Evolutionary conservation across 2,329 filamentous ascomycete genomes (phyloP).

Genomic region (Aspergillus ochraceus): DNA sequence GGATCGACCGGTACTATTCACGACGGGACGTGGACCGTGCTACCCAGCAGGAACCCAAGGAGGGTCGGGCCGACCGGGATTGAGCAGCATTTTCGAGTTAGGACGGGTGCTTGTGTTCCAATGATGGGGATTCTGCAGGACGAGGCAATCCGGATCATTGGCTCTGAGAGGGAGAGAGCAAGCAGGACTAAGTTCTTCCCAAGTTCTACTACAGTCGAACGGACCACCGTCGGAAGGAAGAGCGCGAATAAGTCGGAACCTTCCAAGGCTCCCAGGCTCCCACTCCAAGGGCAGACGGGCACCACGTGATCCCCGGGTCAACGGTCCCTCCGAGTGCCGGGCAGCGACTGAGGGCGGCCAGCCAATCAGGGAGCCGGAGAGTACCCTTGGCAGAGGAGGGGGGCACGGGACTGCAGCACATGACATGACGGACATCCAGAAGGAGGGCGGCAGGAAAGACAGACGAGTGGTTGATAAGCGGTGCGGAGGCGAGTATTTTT

Average conservation of each 20-base stretch:
- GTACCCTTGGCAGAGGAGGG: constrained; percentile 26
- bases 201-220: no score
- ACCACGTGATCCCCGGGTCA: constrained; percentile 31
- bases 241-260: no score
- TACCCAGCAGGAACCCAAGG: constrained; percentile 10
- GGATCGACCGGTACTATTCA: not conserved
- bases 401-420: constrained; percentile 42
- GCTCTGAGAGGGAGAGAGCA: not conserved
- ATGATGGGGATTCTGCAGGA: constrained; percentile 3
- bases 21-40: constrained; percentile 12
- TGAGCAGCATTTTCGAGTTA: not conserved
- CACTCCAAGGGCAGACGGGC: constrained; percentile 10
- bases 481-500: not conserved
- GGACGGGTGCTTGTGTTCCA: not conserved
- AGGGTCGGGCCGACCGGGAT: constrained; percentile 19
- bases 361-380: constrained; percentile 28
- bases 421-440: constrained; percentile 27
- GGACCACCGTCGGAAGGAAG: no score
- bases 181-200: not conserved
- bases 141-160: not conserved
- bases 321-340: constrained; percentile 18
- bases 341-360: not conserved
- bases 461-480: constrained; percentile 6
- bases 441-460: constrained; percentile 14
- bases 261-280: no score